phyloP scores from a whole-genome alignment of 495 filamentous ascomycete species.

The Penicillium cosmopolitanum region DNA sequence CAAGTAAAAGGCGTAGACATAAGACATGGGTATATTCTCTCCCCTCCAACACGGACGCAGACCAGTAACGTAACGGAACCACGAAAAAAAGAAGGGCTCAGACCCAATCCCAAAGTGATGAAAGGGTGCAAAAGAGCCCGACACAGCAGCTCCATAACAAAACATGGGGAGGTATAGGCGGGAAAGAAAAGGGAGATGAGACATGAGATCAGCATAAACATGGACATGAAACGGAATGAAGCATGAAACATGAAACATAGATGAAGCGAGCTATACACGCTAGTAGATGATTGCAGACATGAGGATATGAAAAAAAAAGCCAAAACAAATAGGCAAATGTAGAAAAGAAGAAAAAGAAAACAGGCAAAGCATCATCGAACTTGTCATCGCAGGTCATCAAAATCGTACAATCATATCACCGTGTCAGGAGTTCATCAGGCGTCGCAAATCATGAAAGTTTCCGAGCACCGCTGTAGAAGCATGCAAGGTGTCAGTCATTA shows the following conservation, averaged over 20 bases:
- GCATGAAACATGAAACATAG: constrained; percentile 9
- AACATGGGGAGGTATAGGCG: not conserved
- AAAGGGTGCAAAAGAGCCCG: not conserved
- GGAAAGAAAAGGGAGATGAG: constrained; percentile 5
- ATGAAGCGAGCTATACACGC: constrained; percentile 13
- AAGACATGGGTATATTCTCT: constrained; percentile 37
- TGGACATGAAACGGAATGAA: constrained; percentile 11
- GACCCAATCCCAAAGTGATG: not conserved
- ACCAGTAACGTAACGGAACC: constrained; percentile 11
- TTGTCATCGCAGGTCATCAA: constrained; percentile 52
- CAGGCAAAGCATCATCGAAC: constrained; percentile 37
- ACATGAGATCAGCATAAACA: constrained; percentile 6
- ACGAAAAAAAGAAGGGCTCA: constrained; percentile 24
- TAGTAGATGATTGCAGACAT: constrained; percentile 10
- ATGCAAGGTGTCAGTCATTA: not conserved
- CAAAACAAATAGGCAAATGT: constrained; percentile 29
- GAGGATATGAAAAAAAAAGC: constrained; percentile 16
- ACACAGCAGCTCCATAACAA: not conserved
- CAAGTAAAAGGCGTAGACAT: constrained; percentile 24
- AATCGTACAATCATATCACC: constrained; percentile 54
- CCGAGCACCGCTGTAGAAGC: constrained; percentile 1
- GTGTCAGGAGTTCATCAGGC: constrained; percentile 31
- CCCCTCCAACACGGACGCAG: constrained; percentile 24
- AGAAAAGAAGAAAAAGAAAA: constrained; percentile 14
- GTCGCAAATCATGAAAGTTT: constrained; percentile 16